These are phyloP conservation scores for Aspergillaceae sp. DNA, from an alignment of 2,329 filamentous ascomycete species.

Conservation along the genomic window DNA sequence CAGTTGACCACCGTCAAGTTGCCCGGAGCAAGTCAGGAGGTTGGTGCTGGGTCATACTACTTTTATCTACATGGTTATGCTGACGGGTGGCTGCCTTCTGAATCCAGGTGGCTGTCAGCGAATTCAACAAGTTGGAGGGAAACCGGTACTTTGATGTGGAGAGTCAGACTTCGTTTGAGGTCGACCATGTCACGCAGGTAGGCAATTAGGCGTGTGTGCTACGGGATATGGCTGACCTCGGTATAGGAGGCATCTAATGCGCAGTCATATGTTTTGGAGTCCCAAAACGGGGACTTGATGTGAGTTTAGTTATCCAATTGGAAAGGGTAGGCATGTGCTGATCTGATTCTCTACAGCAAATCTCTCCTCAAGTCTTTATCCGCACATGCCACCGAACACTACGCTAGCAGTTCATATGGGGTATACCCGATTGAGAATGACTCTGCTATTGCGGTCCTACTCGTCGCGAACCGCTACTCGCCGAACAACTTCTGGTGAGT, in stretches of 20 bases:
- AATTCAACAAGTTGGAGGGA: constrained; percentile 71
- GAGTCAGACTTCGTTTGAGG: constrained; percentile 76
- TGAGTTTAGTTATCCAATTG: constrained; percentile 38
- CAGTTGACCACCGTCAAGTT: constrained; percentile 86
- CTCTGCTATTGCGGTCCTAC: constrained; percentile 65
- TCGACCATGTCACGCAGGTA: constrained; percentile 76
- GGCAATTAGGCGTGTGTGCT: constrained; percentile 6
- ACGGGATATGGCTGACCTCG: constrained; percentile 2
- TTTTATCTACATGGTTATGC: background rate
- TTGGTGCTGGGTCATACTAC: constrained; percentile 27
- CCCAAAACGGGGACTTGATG: constrained; percentile 69
- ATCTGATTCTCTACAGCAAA: constrained; percentile 48
- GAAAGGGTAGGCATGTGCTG: background rate
- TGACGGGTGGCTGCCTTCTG: constrained; percentile 1
- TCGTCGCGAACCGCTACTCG: constrained; percentile 94
- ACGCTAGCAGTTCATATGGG: constrained; percentile 68
- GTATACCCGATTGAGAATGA: constrained; percentile 74
- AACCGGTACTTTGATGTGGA: constrained; percentile 86
- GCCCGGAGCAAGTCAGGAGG: constrained; percentile 72
- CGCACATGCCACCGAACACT: constrained; percentile 78
- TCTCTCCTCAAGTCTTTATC: constrained; percentile 71
- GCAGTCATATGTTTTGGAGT: constrained; percentile 72
- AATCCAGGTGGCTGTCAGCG: constrained; percentile 64
- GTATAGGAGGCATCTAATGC: constrained; percentile 68
- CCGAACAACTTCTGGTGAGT: constrained; percentile 91